Conservation (phyloP, 805 yeast genomes). For the Pichia cephalocereana region DNA sequence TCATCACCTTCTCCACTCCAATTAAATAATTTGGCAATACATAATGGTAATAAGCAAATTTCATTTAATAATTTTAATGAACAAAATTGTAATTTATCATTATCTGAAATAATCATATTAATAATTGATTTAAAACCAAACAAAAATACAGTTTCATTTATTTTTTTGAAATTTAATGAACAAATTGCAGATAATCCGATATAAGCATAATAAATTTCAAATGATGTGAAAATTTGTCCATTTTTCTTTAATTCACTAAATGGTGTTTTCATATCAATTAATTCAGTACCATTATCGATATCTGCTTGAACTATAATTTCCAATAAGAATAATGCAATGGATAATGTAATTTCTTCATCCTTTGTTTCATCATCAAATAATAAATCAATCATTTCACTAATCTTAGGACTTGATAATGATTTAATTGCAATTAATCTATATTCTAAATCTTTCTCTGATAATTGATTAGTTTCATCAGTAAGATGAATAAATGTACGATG, state of each 20-base stretch:
- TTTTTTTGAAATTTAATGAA: conserved; percentile 26
- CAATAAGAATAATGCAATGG: conserved; percentile 38
- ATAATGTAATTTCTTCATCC: conserved; percentile 24
- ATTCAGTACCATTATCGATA: conserved; percentile 14
- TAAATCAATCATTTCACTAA: conserved; percentile 32
- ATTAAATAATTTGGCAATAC: conserved; percentile 52
- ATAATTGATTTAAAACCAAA: conserved; percentile 28
- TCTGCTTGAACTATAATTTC: conserved; percentile 38
- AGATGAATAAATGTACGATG: conserved; percentile 17
- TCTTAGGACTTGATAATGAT: conserved; percentile 35
- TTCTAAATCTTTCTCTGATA: conserved; percentile 14
- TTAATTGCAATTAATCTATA: conserved; percentile 29
- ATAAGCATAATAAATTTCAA: conserved; percentile 36
- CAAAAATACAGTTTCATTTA: conserved; percentile 29
- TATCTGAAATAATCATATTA: conserved; percentile 26
- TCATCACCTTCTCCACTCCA: conserved; percentile 26
- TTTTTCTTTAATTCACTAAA: conserved; percentile 10
- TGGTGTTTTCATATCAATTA: conserved; percentile 12
- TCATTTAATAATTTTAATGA: conserved; percentile 42
- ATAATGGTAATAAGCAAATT: conserved; percentile 28
- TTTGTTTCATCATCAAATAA: conserved; percentile 27
- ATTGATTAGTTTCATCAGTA: conserved; percentile 4
- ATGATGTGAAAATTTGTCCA: conserved; percentile 20
- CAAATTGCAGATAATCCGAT: conserved; percentile 44
- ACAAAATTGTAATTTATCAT: conserved; percentile 35